Evolutionary conservation across 371 early-diverging fungal genomes (phyloP).

Genomic region (Phascolomyces articulosus): DNA sequence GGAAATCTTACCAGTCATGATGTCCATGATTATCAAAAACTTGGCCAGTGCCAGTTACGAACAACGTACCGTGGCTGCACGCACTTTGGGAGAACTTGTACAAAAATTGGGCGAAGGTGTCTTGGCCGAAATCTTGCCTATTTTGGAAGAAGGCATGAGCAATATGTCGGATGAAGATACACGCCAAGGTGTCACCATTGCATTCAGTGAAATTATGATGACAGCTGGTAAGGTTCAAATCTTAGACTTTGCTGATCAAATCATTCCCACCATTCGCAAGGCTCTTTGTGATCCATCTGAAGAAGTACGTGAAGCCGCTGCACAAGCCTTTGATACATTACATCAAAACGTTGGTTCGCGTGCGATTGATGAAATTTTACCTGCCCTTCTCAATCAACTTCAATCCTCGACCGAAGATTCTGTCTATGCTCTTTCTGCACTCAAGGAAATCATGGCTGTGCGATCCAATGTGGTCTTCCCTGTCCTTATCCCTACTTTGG

Average conservation of each 20-base stretch:
- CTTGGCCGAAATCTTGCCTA: conserved; percentile 85
- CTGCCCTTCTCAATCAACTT: conserved; percentile 83
- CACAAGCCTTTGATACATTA: conserved; percentile 92
- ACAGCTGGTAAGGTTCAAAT: conserved; percentile 83
- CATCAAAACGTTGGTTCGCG: conserved; percentile 88
- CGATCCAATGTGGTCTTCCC: conserved; percentile 96
- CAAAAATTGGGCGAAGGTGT: conserved; percentile 93
- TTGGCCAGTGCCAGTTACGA: conserved; percentile 78
- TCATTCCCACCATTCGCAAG: conserved; percentile 79
- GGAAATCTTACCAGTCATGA: conserved; percentile 88
- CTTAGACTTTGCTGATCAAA: conserved; percentile 81
- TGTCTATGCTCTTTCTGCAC: conserved; percentile 85
- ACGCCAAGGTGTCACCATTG: conserved; percentile 93
- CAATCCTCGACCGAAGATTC: conserved; percentile 66
- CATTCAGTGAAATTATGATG: conserved; percentile 89
- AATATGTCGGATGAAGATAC: conserved; percentile 64
- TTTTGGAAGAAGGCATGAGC: conserved; percentile 80
- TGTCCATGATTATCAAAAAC: conserved; percentile 83
- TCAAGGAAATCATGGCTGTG: conserved; percentile 96
- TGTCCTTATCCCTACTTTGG: conserved; percentile 91
- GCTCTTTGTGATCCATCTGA: conserved; percentile 79
- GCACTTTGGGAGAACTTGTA: conserved; percentile 94
- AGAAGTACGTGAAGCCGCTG: conserved; percentile 94
- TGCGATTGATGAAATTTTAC: conserved; percentile 92
- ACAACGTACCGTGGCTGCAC: conserved; percentile 81